phyloP scores from a whole-genome alignment of 2,329 filamentous ascomycete genomes.

The Curvularia lunata region DNA sequence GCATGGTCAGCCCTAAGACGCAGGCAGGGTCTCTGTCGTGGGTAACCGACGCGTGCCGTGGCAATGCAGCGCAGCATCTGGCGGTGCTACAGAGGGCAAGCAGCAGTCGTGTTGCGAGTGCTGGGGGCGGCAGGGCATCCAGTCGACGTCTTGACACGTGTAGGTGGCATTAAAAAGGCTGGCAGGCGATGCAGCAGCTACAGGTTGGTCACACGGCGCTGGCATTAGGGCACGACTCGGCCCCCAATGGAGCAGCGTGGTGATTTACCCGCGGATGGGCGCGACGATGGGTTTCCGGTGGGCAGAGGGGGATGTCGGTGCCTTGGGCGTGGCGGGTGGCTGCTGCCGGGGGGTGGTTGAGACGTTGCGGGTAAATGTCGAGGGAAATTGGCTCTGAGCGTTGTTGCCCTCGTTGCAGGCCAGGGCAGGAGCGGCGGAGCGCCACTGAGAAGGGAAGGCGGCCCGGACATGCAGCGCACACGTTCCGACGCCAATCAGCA shows the following conservation, averaged over 20 bases:
- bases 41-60: constrained; percentile 18
- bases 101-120: background rate
- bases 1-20: constrained; percentile 21
- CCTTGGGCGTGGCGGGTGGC: constrained; percentile 26
- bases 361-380: constrained; percentile 42
- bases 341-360: constrained; percentile 26
- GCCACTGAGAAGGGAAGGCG: constrained; percentile 18
- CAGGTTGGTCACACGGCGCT: constrained; percentile 30
- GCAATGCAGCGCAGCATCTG: background rate
- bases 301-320: constrained; percentile 22
- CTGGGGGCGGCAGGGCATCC: constrained; percentile 6
- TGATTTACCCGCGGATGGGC: constrained; percentile 31
- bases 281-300: constrained; percentile 19
- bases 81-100: background rate
- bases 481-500: background rate
- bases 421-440: constrained; percentile 13
- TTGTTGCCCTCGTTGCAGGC: no score
- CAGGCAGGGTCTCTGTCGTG: constrained; percentile 21
- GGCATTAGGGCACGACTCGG: constrained; percentile 30
- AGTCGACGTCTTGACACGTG: constrained; percentile 16
- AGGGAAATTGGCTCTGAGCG: constrained; percentile 27
- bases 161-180: background rate
- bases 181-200: constrained; percentile 29
- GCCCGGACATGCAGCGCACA: constrained; percentile 17
- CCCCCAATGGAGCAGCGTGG: constrained; percentile 15